A percentile compares a stretch with the other conserved stretches of the same genome.
phyloP scores from a whole-genome alignment of 768 basidiomycete genomes.

The Kwoniella sp. region DNA sequence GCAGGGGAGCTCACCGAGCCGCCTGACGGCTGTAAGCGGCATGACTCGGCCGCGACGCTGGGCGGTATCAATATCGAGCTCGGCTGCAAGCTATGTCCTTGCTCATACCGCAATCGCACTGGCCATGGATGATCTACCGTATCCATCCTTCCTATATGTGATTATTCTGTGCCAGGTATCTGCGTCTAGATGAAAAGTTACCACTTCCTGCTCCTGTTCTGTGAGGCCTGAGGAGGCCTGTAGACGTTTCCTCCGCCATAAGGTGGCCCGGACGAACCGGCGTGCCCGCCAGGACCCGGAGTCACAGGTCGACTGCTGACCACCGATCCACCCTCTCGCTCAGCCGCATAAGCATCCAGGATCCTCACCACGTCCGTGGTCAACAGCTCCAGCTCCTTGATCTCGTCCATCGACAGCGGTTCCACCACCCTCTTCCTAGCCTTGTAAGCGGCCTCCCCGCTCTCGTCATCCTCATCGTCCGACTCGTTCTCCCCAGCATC shows the following conservation, averaged over 20 bases:
- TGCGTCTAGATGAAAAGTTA: too few species aligned
- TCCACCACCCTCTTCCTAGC: conserved; percentile 50
- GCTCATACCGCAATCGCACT: too few species aligned
- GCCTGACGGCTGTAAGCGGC: too few species aligned
- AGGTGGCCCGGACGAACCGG: too few species aligned
- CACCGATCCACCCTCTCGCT: conserved; percentile 47
- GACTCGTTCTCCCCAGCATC: conserved; percentile 24
- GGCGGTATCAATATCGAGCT: too few species aligned
- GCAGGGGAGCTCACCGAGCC: too few species aligned
- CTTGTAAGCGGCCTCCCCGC: conserved; percentile 3
- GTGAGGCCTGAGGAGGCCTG: conserved; percentile 1
- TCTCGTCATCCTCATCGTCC: conserved; percentile 56
- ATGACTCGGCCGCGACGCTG: too few species aligned
- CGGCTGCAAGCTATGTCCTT: too few species aligned
- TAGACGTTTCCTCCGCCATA: background rate
- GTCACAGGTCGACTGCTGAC: conserved; percentile 10
- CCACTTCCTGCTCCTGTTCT: background rate
- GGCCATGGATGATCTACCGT: background rate
- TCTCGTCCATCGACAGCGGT: conserved; percentile 63
- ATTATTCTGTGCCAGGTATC: too few species aligned
- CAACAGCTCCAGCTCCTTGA: conserved; percentile 69
- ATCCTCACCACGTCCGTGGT: conserved; percentile 70
- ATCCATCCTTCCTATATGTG: background rate
- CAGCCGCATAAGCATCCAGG: conserved; percentile 66
- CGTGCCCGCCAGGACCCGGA: too few species aligned